Base-by-base conservation (phyloP, 1,139 yeast genomes). In the Hyphopichia fennica region DNA sequence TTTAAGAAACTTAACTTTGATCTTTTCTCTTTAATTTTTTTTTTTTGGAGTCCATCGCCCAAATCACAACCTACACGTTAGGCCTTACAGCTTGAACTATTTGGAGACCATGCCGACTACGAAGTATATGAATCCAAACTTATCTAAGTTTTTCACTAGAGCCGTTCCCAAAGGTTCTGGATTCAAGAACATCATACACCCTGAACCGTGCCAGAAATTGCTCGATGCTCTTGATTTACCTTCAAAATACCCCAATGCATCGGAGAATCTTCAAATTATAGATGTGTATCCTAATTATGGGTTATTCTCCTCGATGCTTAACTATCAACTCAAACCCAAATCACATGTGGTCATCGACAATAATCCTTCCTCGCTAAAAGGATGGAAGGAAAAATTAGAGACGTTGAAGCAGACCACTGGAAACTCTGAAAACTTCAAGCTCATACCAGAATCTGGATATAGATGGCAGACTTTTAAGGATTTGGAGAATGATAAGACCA, bases 281-380 rank as follows among this genome's bases (percentile, higher is more conserved):
- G 96, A 88, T 52, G 72, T 81, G 14, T 84, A 83, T 54, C 74
- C 89, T 0, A 79, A 81, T 1, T 67, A 65, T 35, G 85, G 86
- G 4, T 54, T 77, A 6, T 67, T 80, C 32, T 71, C 85, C 0
- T 68, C 70, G 41, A 79, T 80, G 58, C 57, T 88, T 25, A 75
- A 84, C 57, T 69, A 79, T 41, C 73, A 69, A 35, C 60, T 83
- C 34, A 64, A 73, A 37, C 96, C 96, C 0, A 60, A 69, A 40
- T 77, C 71, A 29, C 90, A 87, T 54, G 55, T 84, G 1, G 50
- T 87, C 15, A 62, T 86, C 51, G 89, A 82, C 44, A 67, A 75
- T 13, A 66, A 75, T 30, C 63, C 65, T n/a, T 65, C 65, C 10
- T 75, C 69, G 53, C 60, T 56, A 31, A 49, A 56, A 2, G 50